Conservation (phyloP, 352 stramenopile genomes). For the Blastocystis sp. region DNA sequence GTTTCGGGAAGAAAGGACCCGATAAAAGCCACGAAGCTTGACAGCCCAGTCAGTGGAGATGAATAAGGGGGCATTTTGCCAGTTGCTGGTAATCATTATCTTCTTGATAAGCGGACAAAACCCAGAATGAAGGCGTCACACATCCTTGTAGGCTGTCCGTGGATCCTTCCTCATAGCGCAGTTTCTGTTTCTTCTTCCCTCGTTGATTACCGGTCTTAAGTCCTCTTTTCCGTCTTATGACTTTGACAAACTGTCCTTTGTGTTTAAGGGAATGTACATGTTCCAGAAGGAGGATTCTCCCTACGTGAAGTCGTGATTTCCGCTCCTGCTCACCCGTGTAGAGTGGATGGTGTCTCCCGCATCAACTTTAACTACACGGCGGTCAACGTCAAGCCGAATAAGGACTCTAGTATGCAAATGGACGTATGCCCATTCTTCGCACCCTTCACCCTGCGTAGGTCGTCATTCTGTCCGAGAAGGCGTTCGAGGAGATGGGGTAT, state of each 20-base stretch:
- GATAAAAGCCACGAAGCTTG: neutral
- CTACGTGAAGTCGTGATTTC: neutral
- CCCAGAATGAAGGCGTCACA: neutral
- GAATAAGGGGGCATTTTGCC: neutral
- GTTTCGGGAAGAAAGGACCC: neutral
- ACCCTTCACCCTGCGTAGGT: neutral
- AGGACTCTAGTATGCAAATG: slow-evolving; percentile 32
- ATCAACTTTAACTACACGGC: slow-evolving; percentile 63
- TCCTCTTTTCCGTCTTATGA: slow-evolving; percentile 52
- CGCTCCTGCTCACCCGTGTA: neutral
- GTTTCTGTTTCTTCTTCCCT: slow-evolving; percentile 50
- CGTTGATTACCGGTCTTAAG: slow-evolving; percentile 36
- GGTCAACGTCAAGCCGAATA: slow-evolving; percentile 16
- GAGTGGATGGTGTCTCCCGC: slow-evolving; percentile 3
- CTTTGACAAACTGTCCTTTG: slow-evolving; percentile 20
- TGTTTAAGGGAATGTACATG: slow-evolving; percentile 57
- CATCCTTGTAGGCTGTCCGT: neutral
- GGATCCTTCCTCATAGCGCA: neutral
- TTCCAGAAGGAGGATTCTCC: slow-evolving; percentile 33
- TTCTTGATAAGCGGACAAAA: neutral
- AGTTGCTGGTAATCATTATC: neutral
- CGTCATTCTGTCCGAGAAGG: slow-evolving; percentile 40
- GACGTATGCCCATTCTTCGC: slow-evolving; percentile 1
- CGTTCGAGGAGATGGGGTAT: slow-evolving; percentile 39
- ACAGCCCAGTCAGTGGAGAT: neutral